These are phyloP conservation scores for Gonium pectorale DNA, from an alignment of 139 green algal species.

Conservation along the genomic window DNA sequence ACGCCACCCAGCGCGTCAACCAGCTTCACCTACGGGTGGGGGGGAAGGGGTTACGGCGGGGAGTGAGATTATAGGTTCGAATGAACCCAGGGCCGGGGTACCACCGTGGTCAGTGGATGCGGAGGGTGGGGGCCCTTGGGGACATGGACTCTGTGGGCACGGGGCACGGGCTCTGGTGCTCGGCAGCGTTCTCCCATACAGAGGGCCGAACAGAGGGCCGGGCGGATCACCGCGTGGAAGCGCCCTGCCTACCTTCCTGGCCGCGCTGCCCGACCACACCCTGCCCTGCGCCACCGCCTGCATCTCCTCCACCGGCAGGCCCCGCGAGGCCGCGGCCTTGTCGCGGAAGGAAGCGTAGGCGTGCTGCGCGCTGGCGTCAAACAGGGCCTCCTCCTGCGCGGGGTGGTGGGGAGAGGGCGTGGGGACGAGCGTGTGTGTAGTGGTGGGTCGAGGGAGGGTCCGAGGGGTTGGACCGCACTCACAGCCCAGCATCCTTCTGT, in stretches of 20 bases:
- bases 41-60: not conserved
- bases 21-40: conserved; percentile 55
- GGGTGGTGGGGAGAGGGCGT: not conserved
- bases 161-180: too few species aligned
- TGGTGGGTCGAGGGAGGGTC: too few species aligned
- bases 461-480: too few species aligned
- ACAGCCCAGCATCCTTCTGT: too few species aligned
- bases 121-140: too few species aligned
- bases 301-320: conserved; percentile 69
- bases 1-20: conserved; percentile 92
- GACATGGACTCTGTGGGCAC: too few species aligned
- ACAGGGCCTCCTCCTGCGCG: conserved; percentile 69
- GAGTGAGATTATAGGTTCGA: too few species aligned
- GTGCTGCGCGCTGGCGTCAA: conserved; percentile 76
- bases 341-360: conserved; percentile 92
- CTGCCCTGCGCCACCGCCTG: conserved; percentile 84
- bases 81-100: too few species aligned
- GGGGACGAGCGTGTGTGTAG: too few species aligned
- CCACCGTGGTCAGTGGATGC: too few species aligned
- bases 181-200: too few species aligned
- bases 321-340: conserved; percentile 69
- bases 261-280: conserved; percentile 88
- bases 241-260: conserved; percentile 59
- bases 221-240: not conserved
- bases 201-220: too few species aligned